Percentiles rank a stretch among this genome's conserved stretches.
Evolutionary conservation across 1,284 basidiomycete genomes (phyloP).

Genomic region (Boletus sp.): DNA sequence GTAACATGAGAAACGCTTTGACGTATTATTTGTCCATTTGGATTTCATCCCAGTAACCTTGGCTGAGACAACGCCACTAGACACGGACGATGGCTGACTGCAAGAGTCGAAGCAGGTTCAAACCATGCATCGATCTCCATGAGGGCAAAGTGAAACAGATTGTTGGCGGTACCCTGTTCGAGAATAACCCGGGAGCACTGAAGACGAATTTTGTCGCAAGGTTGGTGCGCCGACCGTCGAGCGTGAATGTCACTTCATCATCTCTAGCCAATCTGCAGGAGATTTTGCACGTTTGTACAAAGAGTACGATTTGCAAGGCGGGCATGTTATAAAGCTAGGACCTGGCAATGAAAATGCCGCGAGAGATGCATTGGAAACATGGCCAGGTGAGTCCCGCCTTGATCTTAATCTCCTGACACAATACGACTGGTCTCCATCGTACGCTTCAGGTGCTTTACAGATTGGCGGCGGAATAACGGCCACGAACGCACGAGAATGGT

Average conservation of each 20-base stretch:
- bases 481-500: constrained; percentile 80
- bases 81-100: constrained; percentile 16
- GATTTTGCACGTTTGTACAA: constrained; percentile 84
- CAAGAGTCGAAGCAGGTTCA: constrained; percentile 50
- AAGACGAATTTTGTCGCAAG: constrained; percentile 92
- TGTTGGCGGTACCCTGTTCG: constrained; percentile 88
- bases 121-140: constrained; percentile 97
- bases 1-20: constrained; percentile 4
- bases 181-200: constrained; percentile 58
- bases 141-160: constrained; percentile 97
- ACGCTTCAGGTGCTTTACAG: constrained; percentile 65
- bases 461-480: constrained; percentile 91
- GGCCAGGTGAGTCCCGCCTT: constrained; percentile 63
- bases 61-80: background rate
- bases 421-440: constrained; percentile 6
- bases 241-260: constrained; percentile 4
- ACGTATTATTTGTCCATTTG: background rate
- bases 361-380: constrained; percentile 73
- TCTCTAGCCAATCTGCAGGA: constrained; percentile 68
- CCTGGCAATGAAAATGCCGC: constrained; percentile 87
- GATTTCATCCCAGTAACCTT: background rate
- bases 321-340: constrained; percentile 97
- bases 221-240: constrained; percentile 41
- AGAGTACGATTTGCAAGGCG: constrained; percentile 68
- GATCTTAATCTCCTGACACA: background rate